A percentile compares a stretch with the other conserved stretches of the same genome.
phyloP scores from a whole-genome alignment of 129 eudicot species.

The Cynara cardunculus region DNA sequence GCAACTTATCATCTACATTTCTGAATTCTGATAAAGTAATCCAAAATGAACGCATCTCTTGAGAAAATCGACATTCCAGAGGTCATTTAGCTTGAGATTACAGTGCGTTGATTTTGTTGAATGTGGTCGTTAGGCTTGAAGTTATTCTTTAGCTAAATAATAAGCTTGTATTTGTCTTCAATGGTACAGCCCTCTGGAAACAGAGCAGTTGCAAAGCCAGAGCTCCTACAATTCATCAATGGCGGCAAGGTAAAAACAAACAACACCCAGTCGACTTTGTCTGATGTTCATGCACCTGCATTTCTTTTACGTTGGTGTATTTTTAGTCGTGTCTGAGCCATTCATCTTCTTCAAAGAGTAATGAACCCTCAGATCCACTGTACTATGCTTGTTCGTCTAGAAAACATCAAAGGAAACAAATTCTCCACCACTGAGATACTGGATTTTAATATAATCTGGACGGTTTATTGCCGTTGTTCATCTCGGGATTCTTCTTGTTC shows the following conservation, averaged over 20 bases:
- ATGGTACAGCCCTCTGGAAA: slow-evolving; percentile 44
- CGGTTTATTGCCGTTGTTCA: slow-evolving; percentile 37
- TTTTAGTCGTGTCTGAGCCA: slow-evolving; percentile 9
- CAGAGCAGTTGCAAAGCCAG: slow-evolving; percentile 40
- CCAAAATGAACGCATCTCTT: not conserved
- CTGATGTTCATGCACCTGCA: not conserved
- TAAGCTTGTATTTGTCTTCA: slow-evolving; percentile 10
- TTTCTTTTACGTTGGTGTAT: not conserved
- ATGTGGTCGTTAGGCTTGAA: not conserved
- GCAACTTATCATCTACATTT: slow-evolving; percentile 4
- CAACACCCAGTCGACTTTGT: slow-evolving; percentile 25
- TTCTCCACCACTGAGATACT: slow-evolving; percentile 41
- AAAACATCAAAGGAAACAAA: not conserved
- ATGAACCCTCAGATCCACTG: slow-evolving; percentile 31
- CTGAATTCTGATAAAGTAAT: not conserved
- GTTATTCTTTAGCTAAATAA: not conserved
- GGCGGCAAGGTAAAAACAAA: slow-evolving; percentile 49
- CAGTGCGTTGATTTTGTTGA: not conserved
- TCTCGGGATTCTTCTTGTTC: slow-evolving; percentile 31
- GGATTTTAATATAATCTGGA: slow-evolving; percentile 34
- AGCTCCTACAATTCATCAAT: slow-evolving; percentile 69
- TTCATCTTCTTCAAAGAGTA: not conserved
- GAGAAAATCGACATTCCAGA: not conserved
- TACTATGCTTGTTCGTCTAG: not conserved
- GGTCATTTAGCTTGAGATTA: not conserved